These are phyloP conservation scores for Chenopodium formosanum DNA, from an alignment of 148 eudicot genomes.

Conservation along the genomic window DNA sequence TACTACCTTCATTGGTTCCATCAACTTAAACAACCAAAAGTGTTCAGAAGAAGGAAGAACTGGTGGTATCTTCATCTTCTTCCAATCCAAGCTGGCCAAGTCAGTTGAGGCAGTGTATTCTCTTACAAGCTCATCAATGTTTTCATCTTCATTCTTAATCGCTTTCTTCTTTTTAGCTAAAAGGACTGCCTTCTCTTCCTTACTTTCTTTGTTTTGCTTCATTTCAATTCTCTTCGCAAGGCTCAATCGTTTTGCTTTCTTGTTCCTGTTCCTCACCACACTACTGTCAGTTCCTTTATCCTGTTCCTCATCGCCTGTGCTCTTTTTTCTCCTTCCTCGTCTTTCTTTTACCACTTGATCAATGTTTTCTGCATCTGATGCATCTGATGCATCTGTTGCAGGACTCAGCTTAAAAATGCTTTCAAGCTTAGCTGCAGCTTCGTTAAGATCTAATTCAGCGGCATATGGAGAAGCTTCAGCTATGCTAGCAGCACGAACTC, in stretches of 20 bases:
- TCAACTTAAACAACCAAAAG: slow-evolving; percentile 72
- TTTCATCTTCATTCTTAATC: slow-evolving; percentile 46
- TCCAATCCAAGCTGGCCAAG: slow-evolving; percentile 84
- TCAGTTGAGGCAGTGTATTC: slow-evolving; percentile 73
- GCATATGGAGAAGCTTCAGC: slow-evolving; percentile 47
- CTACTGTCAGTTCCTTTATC: slow-evolving; percentile 26
- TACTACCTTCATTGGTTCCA: slow-evolving; percentile 97
- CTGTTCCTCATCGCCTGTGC: slow-evolving; percentile 33
- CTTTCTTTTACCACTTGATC: slow-evolving; percentile 35
- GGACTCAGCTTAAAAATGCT: slow-evolving; percentile 70
- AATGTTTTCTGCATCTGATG: slow-evolving; percentile 31
- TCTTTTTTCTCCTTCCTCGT: slow-evolving; percentile 41
- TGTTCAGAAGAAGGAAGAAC: slow-evolving; percentile 93
- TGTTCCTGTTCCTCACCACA: slow-evolving; percentile 57
- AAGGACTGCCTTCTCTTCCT: slow-evolving; percentile 41
- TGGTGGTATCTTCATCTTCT: slow-evolving; percentile 92
- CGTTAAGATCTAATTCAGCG: slow-evolving; percentile 64
- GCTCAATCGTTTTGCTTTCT: slow-evolving; percentile 52
- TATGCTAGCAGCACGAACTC: slow-evolving; percentile 41
- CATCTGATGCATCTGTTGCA: slow-evolving; percentile 29
- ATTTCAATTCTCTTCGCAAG: slow-evolving; percentile 73
- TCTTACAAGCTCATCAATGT: slow-evolving; percentile 61
- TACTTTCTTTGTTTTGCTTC: slow-evolving; percentile 53
- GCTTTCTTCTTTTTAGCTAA: slow-evolving; percentile 30
- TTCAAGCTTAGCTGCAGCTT: slow-evolving; percentile 91